Evolutionary conservation across 148 eudicot genomes (phyloP), one percentile per base, ranked within the genome.

Genomic region (Rhododendron griersonianum): DNA sequence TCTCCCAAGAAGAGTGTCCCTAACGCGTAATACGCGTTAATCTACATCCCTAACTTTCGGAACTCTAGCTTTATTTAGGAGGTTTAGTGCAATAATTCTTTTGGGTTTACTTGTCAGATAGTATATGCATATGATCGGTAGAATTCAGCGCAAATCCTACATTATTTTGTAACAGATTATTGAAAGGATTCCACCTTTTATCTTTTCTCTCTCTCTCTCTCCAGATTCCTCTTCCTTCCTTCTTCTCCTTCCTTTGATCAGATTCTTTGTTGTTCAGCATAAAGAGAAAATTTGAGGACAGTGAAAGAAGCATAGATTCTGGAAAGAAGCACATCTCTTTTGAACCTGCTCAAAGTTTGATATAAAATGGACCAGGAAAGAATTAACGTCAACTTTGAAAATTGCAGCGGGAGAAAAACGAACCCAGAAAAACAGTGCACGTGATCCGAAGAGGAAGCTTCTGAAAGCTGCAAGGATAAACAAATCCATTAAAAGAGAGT

Each of bases 401-500:
- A 41, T 9, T 45, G 53, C 28, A 23, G 18, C 14, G 47, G 30
- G 35, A 78, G 50, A 45, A 7, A 78, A 78, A 75, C 45, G 0
- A 44, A 78, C 23, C 47, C 33, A 18, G 80, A 78, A 78, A 19
- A 45, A 1, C 53, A 7, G 30, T 23, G 25, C 11, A 78, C 18
- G 7, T 44, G 53, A 41, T 78, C 37, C 4, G 5, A 33, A 44
- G 81, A 19, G 14, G 37, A 84, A 39, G 55, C 37, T 39, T 35
- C 85, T n/a, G 47, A 86, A 74, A 80, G 87, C 69, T 53, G 85
- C 78, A 57, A 35, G 33, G 69, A 69, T 59, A 47, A 86, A 23
- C 50, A 85, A 71, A 81, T 85, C 83, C 85, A 83, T 88, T 88
- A 83, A 82, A 88, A 88, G 83, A 88, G 61, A 85, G 86, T 88